These are phyloP conservation scores for Zopfochytrium polystomum DNA, from an alignment of 371 early-diverging fungal genomes.

Conservation along the genomic window DNA sequence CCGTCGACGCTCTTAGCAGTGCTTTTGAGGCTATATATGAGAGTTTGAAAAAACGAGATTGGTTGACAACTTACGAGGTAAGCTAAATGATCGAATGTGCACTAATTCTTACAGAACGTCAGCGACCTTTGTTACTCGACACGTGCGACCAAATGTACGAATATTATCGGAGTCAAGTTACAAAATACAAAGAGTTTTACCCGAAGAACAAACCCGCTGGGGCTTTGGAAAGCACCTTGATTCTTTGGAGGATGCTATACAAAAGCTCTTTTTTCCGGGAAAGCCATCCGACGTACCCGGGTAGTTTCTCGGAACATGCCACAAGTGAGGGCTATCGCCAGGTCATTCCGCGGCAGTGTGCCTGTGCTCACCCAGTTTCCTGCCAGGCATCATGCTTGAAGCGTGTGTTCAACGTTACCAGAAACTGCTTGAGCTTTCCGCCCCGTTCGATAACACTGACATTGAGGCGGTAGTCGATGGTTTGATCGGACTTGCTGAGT, in stretches of 20 bases:
- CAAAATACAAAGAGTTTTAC: conserved; percentile 45
- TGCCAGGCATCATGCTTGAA: conserved; percentile 25
- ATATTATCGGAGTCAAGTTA: conserved; percentile 36
- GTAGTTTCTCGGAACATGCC: conserved; percentile 34
- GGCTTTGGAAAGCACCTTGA: conserved; percentile 39
- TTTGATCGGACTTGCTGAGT: conserved; percentile 33
- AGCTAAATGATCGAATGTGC: neutral
- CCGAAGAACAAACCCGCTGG: conserved; percentile 42
- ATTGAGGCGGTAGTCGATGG: conserved; percentile 42
- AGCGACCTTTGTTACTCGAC: conserved; percentile 30
- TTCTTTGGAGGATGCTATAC: conserved; percentile 43
- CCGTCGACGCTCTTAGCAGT: conserved; percentile 35
- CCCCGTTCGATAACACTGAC: conserved; percentile 42
- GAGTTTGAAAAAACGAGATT: conserved; percentile 26
- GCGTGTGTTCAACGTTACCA: conserved; percentile 32
- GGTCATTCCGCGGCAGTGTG: neutral
- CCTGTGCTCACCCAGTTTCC: neutral
- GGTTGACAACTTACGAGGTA: conserved; percentile 28
- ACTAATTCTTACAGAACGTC: neutral
- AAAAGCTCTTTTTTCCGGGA: conserved; percentile 37
- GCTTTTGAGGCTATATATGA: conserved; percentile 43
- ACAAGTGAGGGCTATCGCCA: conserved; percentile 13
- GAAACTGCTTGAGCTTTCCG: conserved; percentile 34
- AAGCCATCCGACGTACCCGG: conserved; percentile 38
- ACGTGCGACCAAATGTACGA: conserved; percentile 40